A percentile compares a stretch with the other conserved stretches of the same genome.
Conservation (phyloP, 257 asterid genomes). For the Gentiana straminea region DNA sequence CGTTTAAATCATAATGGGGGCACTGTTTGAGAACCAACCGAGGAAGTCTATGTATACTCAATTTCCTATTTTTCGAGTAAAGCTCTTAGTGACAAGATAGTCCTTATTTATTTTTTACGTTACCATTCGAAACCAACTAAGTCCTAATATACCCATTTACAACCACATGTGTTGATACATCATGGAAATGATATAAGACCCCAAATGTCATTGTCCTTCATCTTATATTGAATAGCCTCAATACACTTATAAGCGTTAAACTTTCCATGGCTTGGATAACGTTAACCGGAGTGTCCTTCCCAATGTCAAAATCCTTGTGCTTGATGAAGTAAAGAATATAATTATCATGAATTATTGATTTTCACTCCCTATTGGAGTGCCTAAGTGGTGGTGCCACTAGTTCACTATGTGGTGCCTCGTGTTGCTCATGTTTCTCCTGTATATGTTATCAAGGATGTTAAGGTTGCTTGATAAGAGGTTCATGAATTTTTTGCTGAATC, state of each 20-base stretch:
- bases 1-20: too few relatives aligned
- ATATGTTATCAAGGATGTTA: too few relatives aligned
- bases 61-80: not conserved
- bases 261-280: not conserved
- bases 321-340: not conserved
- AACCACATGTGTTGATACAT: too few relatives aligned
- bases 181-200: not conserved
- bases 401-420: not conserved
- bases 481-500: not conserved
- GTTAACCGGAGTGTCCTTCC: too few relatives aligned
- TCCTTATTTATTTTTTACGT: not conserved
- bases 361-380: not conserved
- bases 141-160: too few relatives aligned
- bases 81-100: not conserved
- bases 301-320: not conserved
- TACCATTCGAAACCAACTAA: not conserved
- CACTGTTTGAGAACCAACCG: not conserved
- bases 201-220: not conserved
- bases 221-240: not conserved
- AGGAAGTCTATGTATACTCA: not conserved
- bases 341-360: too few relatives aligned
- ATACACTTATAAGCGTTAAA: not conserved
- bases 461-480: not conserved
- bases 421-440: not conserved
- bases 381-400: not conserved